Percentiles rank a stretch among this genome's conserved stretches.
These are phyloP conservation scores for Kodamaea sagamina DNA, from an alignment of 805 yeast genomes.

Conservation along the genomic window DNA sequence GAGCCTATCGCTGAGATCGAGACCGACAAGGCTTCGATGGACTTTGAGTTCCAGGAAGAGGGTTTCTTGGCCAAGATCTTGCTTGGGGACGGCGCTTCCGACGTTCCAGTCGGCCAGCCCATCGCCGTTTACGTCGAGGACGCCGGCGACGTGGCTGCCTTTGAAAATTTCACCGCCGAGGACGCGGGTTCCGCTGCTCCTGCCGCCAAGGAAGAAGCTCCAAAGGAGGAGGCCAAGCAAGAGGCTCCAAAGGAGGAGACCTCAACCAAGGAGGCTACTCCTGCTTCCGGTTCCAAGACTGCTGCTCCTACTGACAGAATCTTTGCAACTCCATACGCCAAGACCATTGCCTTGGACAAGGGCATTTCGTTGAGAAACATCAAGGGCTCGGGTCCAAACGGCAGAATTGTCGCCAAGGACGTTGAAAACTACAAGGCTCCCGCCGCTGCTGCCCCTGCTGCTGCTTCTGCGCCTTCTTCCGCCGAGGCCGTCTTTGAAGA, in stretches of 20 bases:
- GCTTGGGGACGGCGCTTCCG: constrained; percentile 82
- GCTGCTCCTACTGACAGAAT: constrained; percentile 61
- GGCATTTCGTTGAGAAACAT: constrained; percentile 85
- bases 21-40: constrained; percentile 98
- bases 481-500: constrained; percentile 65
- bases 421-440: constrained; percentile 68
- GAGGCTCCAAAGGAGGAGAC: constrained; percentile 29
- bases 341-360: constrained; percentile 86
- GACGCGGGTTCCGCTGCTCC: constrained; percentile 63
- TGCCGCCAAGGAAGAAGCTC: constrained; percentile 24
- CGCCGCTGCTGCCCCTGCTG: constrained; percentile 46
- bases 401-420: constrained; percentile 90
- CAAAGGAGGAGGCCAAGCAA: constrained; percentile 39
- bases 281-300: constrained; percentile 14
- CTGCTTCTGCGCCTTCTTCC: constrained; percentile 50
- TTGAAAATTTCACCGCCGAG: constrained; percentile 77
- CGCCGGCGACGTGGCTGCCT: constrained; percentile 79
- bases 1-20: constrained; percentile 95
- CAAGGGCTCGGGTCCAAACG: constrained; percentile 92
- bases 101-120: constrained; percentile 91
- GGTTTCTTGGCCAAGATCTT: constrained; percentile 88
- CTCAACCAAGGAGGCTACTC: constrained; percentile 18
- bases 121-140: constrained; percentile 96
- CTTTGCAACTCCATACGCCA: constrained; percentile 93
- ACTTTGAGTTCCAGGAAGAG: constrained; percentile 97